Percentiles rank a stretch among this genome's conserved stretches.
Conservation (phyloP, 2,329 filamentous ascomycete genomes). For the Cercospora citrullina region DNA sequence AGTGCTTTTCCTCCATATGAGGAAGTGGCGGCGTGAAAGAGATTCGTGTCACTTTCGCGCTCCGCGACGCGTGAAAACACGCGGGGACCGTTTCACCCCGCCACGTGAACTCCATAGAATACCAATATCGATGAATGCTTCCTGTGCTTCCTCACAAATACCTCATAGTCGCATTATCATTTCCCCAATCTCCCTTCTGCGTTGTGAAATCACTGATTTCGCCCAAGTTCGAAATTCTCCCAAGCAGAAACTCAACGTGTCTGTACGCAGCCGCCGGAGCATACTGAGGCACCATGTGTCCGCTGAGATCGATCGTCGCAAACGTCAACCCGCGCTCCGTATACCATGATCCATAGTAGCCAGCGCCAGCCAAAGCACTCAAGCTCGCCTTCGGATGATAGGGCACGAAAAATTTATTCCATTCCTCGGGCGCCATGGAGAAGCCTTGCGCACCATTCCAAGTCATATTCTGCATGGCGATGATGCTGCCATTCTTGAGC, state of each 20-base stretch:
- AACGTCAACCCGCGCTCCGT: constrained; percentile 76
- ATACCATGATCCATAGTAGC: constrained; percentile 68
- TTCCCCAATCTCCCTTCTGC: constrained; percentile 37
- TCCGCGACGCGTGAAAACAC: neutral
- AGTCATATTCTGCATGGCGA: constrained; percentile 78
- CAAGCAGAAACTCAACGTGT: constrained; percentile 73
- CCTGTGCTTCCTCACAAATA: constrained; percentile 16
- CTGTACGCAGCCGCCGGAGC: constrained; percentile 62
- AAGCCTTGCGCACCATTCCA: constrained; percentile 74
- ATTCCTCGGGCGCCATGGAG: constrained; percentile 53
- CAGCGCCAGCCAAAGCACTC: constrained; percentile 58
- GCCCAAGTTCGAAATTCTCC: constrained; percentile 61
- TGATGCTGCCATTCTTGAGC: constrained; percentile 66
- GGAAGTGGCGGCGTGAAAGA: neutral
- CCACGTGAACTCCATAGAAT: neutral
- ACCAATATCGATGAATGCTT: too few relatives aligned
- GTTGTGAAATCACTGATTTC: constrained; percentile 41
- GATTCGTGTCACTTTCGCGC: constrained; percentile 8
- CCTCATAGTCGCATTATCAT: constrained; percentile 27
- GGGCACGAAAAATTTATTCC: constrained; percentile 68
- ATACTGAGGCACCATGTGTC: constrained; percentile 70
- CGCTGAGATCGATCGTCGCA: constrained; percentile 55
- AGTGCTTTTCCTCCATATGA: neutral
- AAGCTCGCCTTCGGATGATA: constrained; percentile 54
- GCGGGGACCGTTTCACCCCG: neutral